Percentiles rank a stretch among this genome's conserved stretches.
These are phyloP conservation scores for Entomortierella parvispora DNA, from an alignment of 192 early-diverging fungal species.

Conservation along the genomic window DNA sequence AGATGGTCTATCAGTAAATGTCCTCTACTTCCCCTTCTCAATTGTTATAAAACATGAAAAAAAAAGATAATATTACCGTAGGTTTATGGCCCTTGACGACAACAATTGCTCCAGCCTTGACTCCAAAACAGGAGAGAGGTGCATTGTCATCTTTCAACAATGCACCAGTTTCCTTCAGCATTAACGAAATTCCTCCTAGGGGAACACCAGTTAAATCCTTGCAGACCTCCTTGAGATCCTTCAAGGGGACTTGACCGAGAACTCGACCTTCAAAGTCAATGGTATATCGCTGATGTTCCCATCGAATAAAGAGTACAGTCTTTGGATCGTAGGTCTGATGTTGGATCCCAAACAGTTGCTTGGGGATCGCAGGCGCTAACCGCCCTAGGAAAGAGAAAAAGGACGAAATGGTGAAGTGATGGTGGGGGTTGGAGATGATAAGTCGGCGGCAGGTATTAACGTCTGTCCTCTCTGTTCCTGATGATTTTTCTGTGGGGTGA, in stretches of 20 bases:
- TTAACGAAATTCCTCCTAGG: slow-evolving; percentile 76
- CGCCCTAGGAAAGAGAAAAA: slow-evolving; percentile 51
- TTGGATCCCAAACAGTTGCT: slow-evolving; percentile 21
- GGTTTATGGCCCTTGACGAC: slow-evolving; percentile 75
- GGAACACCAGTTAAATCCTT: slow-evolving; percentile 82
- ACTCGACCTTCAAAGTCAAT: slow-evolving; percentile 55
- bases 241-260: slow-evolving; percentile 68
- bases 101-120: slow-evolving; percentile 78
- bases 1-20: too few relatives aligned
- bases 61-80: too few relatives aligned
- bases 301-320: slow-evolving; percentile 36
- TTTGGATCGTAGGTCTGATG: slow-evolving; percentile 31
- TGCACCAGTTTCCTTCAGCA: slow-evolving; percentile 67
- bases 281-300: slow-evolving; percentile 27
- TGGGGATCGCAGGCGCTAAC: slow-evolving; percentile 43
- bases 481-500: too few relatives aligned
- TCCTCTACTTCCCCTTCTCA: too few relatives aligned
- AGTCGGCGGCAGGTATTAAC: neutral
- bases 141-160: slow-evolving; percentile 81
- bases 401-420: slow-evolving; percentile 36
- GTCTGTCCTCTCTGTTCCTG: too few relatives aligned
- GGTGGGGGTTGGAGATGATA: neutral
- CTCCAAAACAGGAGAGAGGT: slow-evolving; percentile 74
- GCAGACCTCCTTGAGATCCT: slow-evolving; percentile 78
- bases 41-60: too few relatives aligned